phyloP scores from a whole-genome alignment of 2,329 filamentous ascomycete genomes.

The Dactylonectria estremocensis region DNA sequence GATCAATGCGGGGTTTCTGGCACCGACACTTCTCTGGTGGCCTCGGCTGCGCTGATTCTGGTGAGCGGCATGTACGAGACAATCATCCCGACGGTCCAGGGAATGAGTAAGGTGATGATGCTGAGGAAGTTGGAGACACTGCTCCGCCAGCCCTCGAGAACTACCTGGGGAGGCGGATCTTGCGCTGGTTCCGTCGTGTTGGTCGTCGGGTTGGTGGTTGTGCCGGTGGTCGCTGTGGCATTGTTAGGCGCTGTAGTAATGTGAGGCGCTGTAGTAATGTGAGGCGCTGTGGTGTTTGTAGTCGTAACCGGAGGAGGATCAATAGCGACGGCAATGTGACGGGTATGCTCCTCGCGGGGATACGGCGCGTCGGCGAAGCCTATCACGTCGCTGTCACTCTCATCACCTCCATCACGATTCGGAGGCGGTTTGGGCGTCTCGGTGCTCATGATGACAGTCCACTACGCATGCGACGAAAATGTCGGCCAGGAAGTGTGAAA shows the following conservation, averaged over 20 bases:
- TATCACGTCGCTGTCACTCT: not conserved
- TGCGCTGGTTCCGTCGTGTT: not conserved
- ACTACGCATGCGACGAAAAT: no score
- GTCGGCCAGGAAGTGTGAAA: no score
- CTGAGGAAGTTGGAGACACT: not conserved
- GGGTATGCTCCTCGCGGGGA: not conserved
- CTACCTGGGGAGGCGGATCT: not conserved
- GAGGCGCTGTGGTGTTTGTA: not conserved
- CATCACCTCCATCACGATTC: not conserved
- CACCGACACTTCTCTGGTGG: not conserved
- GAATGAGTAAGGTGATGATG: not conserved
- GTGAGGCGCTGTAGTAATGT: not conserved
- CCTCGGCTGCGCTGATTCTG: not conserved
- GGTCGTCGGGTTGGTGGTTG: not conserved
- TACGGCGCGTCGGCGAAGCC: slow-evolving; percentile 16
- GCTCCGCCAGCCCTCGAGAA: not conserved
- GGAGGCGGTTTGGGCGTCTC: not conserved
- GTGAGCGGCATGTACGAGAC: not conserved
- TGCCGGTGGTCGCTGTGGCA: not conserved
- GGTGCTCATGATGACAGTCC: not conserved
- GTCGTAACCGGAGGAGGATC: not conserved
- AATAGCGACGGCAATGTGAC: not conserved
- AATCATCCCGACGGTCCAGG: not conserved
- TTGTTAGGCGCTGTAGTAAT: not conserved
- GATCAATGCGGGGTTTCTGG: not conserved